Base-by-base conservation (phyloP, 331 rosid species). In the Quercus tomentella region DNA sequence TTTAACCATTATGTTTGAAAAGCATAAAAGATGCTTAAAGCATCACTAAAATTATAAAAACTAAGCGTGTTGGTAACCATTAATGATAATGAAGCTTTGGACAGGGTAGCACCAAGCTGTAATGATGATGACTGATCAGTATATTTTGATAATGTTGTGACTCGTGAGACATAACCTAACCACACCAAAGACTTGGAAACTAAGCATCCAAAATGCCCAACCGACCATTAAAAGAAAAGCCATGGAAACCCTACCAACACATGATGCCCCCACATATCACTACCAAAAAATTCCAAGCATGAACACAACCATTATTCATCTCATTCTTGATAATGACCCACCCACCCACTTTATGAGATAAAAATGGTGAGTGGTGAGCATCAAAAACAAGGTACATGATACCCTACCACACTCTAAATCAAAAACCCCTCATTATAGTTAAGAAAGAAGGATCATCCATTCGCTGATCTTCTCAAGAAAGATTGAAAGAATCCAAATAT, bases 181-280 rank as follows among this genome's bases (percentile, higher is more conserved):
- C 78, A n/a, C 57, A n/a, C 57, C 72, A 57, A 57, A 74, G 23
- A 75, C 81, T 83, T 69, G 2, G 41, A 54, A 74, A 37, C 31
- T 30, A 72, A 75, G 83, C 76, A 74, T 73, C 54, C 8, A 21
- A 21, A 28, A 18, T 20, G 17, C 23, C 56, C 85, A 60, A 63
- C 78, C 81, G 57, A 79, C 86, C 74, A 49, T 26, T 68, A 26
- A 78, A 56, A 33, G 66, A 43, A 75, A 86, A 76, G 6, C 23
- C 76, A 52, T 57, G 23, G 28, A 68, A 73, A 75, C 84, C 75
- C 43, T 70, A 74, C 81, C 86, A 49, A 49, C 54, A 83, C 73
- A 67, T 45, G 57, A 67, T 56, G 57, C 33, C 75, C 82, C 78
- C 82, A 79, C 84, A 43, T 56, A 74, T 60, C 75, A 57, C 83